phyloP scores from a whole-genome alignment of 208 protist species.

The Leishmania lainsoni region DNA sequence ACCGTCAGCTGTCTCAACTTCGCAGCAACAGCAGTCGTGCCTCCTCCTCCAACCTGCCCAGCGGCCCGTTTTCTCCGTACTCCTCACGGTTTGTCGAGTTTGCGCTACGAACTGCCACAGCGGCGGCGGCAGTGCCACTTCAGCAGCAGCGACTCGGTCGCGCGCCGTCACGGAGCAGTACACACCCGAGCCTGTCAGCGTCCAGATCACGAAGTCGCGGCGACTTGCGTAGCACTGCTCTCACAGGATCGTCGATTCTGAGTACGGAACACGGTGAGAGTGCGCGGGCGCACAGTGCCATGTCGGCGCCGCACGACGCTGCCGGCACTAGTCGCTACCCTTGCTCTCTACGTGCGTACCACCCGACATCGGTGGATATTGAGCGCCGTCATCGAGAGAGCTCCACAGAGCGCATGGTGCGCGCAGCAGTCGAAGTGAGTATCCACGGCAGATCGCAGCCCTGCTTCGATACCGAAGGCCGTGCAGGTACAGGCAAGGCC shows the following conservation, averaged over 20 bases:
- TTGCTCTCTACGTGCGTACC: not conserved
- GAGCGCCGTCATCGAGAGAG: not conserved
- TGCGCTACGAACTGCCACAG: conserved; percentile 9
- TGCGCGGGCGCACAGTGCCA: not conserved
- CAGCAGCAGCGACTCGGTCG: not conserved
- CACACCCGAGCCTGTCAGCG: not conserved
- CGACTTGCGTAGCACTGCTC: not conserved
- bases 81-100: conserved; percentile 27
- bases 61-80: not conserved
- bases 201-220: conserved; percentile 10
- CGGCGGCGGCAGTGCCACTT: conserved; percentile 8
- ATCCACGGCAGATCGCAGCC: not conserved
- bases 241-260: not conserved
- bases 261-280: not conserved
- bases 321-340: not conserved
- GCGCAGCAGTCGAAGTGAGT: conserved; percentile 6
- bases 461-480: not conserved
- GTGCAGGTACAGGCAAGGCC: not conserved
- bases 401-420: conserved; percentile 15
- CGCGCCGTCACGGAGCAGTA: not conserved
- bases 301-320: not conserved
- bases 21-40: not conserved
- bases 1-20: not conserved
- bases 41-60: not conserved
- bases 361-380: not conserved